Percentiles rank a stretch among this genome's conserved stretches.
Conservation (phyloP, 108 stramenopile species). For the Conticribra weissflogii region DNA sequence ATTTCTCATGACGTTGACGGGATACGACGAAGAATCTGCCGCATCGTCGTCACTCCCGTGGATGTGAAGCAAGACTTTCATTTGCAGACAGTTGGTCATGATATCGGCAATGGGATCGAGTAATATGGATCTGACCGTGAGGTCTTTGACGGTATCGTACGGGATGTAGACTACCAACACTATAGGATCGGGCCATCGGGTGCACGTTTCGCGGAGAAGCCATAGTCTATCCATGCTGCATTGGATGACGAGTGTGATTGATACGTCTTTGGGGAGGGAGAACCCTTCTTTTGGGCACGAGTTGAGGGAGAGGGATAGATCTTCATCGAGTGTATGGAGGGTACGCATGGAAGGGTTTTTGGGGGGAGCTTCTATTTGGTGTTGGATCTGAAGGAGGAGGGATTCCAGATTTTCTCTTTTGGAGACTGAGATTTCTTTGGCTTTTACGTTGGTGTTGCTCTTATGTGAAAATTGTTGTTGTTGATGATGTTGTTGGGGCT, state of each 20-base stretch:
- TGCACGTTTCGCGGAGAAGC: constrained; percentile 74
- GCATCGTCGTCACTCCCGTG: constrained; percentile 34
- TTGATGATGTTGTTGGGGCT: background rate
- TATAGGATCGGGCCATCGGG: constrained; percentile 78
- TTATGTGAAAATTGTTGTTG: background rate
- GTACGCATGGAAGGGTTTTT: constrained; percentile 17
- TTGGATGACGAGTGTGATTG: constrained; percentile 68
- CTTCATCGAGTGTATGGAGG: constrained; percentile 30
- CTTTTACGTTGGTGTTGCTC: background rate
- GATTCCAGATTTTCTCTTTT: constrained; percentile 9
- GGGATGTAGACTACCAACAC: constrained; percentile 67
- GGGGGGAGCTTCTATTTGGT: constrained; percentile 23
- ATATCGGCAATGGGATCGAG: constrained; percentile 37
- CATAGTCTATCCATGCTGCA: constrained; percentile 73
- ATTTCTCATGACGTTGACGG: constrained; percentile 92
- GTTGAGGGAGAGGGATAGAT: constrained; percentile 27
- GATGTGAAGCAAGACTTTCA: constrained; percentile 54
- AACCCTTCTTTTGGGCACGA: constrained; percentile 41
- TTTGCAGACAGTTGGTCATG: constrained; percentile 57
- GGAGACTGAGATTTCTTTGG: background rate
- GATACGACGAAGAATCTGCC: constrained; percentile 59
- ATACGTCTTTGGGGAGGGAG: constrained; percentile 18
- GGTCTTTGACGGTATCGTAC: constrained; percentile 11
- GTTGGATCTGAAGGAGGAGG: constrained; percentile 32
- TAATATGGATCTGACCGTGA: constrained; percentile 8